phyloP scores from a whole-genome alignment of 2,329 filamentous ascomycete genomes.

The Talaromyces sp. region DNA sequence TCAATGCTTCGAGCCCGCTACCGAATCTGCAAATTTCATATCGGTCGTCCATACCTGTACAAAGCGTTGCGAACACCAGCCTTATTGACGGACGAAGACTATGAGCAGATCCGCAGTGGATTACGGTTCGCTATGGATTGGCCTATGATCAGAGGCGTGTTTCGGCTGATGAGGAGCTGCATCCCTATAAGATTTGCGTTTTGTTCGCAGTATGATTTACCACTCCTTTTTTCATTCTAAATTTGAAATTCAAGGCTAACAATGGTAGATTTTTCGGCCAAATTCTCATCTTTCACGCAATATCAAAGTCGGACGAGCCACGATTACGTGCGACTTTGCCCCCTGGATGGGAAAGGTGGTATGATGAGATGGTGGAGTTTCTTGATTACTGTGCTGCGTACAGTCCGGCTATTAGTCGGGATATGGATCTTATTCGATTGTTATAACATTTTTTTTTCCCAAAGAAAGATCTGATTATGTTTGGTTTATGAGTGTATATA shows the following conservation, averaged over 20 bases:
- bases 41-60: slow-evolving; percentile 41
- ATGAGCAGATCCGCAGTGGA: slow-evolving; percentile 39
- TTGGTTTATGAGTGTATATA: background rate
- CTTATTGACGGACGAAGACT: slow-evolving; percentile 38
- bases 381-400: slow-evolving; percentile 37
- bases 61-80: slow-evolving; percentile 42
- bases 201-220: slow-evolving; percentile 35
- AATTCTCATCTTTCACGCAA: slow-evolving; percentile 42
- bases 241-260: background rate
- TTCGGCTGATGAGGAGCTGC: slow-evolving; percentile 41
- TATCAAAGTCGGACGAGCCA: slow-evolving; percentile 36
- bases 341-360: slow-evolving; percentile 41
- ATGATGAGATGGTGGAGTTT: slow-evolving; percentile 40
- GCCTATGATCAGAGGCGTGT: slow-evolving; percentile 40
- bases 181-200: slow-evolving; percentile 44
- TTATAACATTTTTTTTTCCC: slow-evolving; percentile 15
- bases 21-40: slow-evolving; percentile 41
- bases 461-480: background rate
- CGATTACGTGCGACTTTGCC: slow-evolving; percentile 37
- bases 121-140: slow-evolving; percentile 43
- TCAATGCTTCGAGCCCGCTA: slow-evolving; percentile 38
- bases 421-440: slow-evolving; percentile 36
- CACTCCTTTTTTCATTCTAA: background rate
- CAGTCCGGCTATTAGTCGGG: slow-evolving; percentile 40
- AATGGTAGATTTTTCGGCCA: slow-evolving; percentile 40